Base-by-base conservation (phyloP, 805 yeast genomes). In the Myxozyma sirexii region DNA sequence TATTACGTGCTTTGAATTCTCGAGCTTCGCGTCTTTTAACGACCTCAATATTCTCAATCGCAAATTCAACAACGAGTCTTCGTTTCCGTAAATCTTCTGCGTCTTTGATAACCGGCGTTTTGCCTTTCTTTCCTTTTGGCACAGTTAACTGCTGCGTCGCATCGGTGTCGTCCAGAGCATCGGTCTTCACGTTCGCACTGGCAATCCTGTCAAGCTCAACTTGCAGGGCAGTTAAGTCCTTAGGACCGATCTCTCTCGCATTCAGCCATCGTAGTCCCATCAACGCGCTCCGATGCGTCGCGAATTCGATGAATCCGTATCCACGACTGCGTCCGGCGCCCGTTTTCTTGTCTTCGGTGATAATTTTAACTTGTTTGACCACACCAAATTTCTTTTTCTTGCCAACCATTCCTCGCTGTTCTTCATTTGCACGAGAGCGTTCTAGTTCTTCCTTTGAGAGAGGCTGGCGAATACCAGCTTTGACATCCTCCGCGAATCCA, bases 211-310 rank as follows among this genome's bases (percentile, higher is more conserved):
- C 84, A 7, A 72, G 49, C 67, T 84, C 83, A 72, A 78, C 76
- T 24, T 46, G 55, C 12, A 63, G 45, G n/a, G 54, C 31, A n/a
- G 48, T 58, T 4, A 60, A 19, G 26, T 66, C 60, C 17, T 48
- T 41, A 15, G 50, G 54, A n/a, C 63, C 62, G 5, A 94, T 96
- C 70, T 83, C 86, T 71, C 93, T 97, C 6, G 96, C 97, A 73
- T 94, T 94, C 73, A 94, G 80, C 97, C 97, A 94, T 79, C 99
- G 84, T 57, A 94, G 82, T 1, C 96, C 97, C 97, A 91, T 92
- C 66, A 94, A 80, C 0, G 99, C 98, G 64, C 86, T 73, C 74
- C 87, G 88, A 74, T 94, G 99, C 74, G 92, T 96, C 75, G 91
- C 85, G 74, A 81, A 91, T 75, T 94, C 98, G 46, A 94, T 75